Conservation (phyloP, 2,329 filamentous ascomycete species). For the Ceratocystis colombiana region DNA sequence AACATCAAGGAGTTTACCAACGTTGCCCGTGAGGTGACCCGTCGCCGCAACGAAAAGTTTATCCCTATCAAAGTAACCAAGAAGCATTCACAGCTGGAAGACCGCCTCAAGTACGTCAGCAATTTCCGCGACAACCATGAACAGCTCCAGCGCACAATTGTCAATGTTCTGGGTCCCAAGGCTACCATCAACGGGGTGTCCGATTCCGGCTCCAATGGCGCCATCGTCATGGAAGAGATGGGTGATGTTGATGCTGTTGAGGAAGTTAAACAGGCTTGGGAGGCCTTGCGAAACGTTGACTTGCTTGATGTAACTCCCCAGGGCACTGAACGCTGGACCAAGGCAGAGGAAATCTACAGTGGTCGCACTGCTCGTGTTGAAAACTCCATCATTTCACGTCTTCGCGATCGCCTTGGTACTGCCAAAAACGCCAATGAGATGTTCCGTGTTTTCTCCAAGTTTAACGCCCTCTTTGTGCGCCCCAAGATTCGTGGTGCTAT, state of each 20-base stretch:
- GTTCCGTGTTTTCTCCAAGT: constrained; percentile 99
- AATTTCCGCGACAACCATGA: constrained; percentile 97
- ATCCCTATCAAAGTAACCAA: constrained; percentile 94
- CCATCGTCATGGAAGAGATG: constrained; percentile 79
- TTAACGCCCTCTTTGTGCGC: constrained; percentile 95
- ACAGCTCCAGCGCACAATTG: constrained; percentile 89
- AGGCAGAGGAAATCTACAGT: constrained; percentile 92
- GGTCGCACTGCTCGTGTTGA: constrained; percentile 94
- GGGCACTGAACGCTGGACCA: constrained; percentile 84
- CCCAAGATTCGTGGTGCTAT: constrained; percentile 99
- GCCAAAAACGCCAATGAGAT: constrained; percentile 98
- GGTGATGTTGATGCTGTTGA: constrained; percentile 95
- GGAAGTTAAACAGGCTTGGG: constrained; percentile 90
- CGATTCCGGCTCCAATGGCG: constrained; percentile 43
- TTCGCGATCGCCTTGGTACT: constrained; percentile 84
- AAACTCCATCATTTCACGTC: constrained; percentile 92
- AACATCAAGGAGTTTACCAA: constrained; percentile 97
- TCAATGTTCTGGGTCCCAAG: constrained; percentile 84
- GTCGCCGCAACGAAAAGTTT: constrained; percentile 91
- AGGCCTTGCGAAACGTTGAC: constrained; percentile 87
- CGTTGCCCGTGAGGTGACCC: constrained; percentile 86
- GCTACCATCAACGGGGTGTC: constrained; percentile 40
- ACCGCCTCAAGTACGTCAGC: constrained; percentile 82
- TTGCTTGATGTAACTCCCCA: constrained; percentile 83
- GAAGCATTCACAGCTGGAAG: constrained; percentile 78